Base-by-base conservation (phyloP, 371 early-diverging fungal genomes). In the Haplosporangium sp. region DNA sequence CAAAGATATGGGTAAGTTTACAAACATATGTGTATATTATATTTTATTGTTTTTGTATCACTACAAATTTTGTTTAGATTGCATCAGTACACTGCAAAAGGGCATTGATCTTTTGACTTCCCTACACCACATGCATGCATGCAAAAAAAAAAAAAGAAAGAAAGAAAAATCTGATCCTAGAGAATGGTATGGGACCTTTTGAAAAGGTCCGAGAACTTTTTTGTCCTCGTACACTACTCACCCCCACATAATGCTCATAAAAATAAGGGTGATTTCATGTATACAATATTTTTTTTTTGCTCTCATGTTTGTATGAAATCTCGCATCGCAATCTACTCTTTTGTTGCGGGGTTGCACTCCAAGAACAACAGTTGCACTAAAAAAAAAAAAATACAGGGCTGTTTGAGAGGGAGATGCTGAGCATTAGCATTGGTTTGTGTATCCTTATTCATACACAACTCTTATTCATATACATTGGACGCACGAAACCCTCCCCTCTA, bases 1-100 rank as follows among this genome's bases (percentile, higher is more conserved):
- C 55, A 38, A 17, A 57, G 44, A 56, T 70, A 75, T 65, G 63
- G 70, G 75, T 75, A 70, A 56, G 75, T 59, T 38, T 8, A 20
- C 39, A 4, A 55, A 20, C 11, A 2, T 27, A 10, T 39, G 17
- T 13, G 27, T 27, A 27, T 27, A 27, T 27, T 27, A 27, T 27
- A 27, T 27, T 27, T 27, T 27, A 27, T 27, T 27, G 27, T 27
- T 27, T 59, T 59, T 59, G 59, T 59, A 59, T 59, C 59, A 61
- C 47, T 34, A 27, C 62, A 61, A 44, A 27, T 2, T 11, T 20
- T 44, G 17, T 19, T 47, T 44, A 17, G 63, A 37, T 13, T n/a
- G 40, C 27, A 27, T 27, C 27, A 27, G 27, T 27, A 27, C 27
- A 27, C 27, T 27, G 27, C 27, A 27, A 27, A 27, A 27, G 27